Conservation (phyloP, 2,329 filamentous ascomycete genomes). For the Sarocladiaceae sp. region DNA sequence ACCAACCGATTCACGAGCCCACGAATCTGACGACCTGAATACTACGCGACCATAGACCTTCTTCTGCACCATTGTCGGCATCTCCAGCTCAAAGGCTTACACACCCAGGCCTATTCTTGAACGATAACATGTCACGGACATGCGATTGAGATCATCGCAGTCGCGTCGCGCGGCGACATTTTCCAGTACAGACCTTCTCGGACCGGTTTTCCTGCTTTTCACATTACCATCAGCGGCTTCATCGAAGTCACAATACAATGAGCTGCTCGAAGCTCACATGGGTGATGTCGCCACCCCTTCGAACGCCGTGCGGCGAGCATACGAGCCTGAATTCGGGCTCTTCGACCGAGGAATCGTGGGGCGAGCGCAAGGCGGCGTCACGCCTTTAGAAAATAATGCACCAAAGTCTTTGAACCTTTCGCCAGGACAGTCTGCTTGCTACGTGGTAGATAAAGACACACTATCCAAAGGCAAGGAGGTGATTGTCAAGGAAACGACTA, state of each 20-base stretch:
- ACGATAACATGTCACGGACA: constrained; percentile 1
- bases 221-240: constrained; percentile 35
- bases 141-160: constrained; percentile 63
- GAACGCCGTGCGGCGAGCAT: constrained; percentile 27
- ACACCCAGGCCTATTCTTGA: too few species aligned
- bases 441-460: constrained; percentile 23
- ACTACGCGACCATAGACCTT: neutral
- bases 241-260: neutral
- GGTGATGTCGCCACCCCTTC: neutral
- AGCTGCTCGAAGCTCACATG: neutral
- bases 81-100: too few species aligned
- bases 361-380: constrained; percentile 46
- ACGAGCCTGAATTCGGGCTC: constrained; percentile 55
- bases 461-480: constrained; percentile 14
- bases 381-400: constrained; percentile 56
- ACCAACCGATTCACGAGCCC: too few species aligned
- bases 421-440: constrained; percentile 52
- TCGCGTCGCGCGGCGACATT: constrained; percentile 65
- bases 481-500: neutral
- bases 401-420: constrained; percentile 52
- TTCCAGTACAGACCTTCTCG: constrained; percentile 51
- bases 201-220: constrained; percentile 55
- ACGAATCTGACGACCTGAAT: too few species aligned
- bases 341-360: constrained; percentile 60
- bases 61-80: neutral